These are phyloP conservation scores for Leptodontidium sp. DNA, from an alignment of 2,329 filamentous ascomycete species.

Conservation along the genomic window DNA sequence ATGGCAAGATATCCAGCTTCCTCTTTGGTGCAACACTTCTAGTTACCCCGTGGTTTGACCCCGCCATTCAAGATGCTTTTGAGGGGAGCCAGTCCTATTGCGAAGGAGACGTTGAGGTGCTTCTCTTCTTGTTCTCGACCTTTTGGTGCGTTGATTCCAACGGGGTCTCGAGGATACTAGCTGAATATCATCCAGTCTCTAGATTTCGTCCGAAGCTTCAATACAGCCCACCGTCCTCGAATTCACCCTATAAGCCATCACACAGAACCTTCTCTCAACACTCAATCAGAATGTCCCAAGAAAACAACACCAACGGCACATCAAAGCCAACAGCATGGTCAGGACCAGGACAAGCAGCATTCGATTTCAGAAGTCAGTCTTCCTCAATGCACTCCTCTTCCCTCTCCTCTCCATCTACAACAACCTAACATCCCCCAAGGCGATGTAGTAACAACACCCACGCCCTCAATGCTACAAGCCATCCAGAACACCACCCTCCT, in stretches of 20 bases:
- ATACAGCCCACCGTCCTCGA: neutral
- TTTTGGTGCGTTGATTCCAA: neutral
- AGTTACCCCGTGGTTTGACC: neutral
- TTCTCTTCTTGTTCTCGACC: neutral
- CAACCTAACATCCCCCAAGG: conserved; percentile 53
- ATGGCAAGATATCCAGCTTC: neutral
- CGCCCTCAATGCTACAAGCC: conserved; percentile 80
- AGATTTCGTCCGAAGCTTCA: neutral
- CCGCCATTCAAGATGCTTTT: conserved; percentile 18
- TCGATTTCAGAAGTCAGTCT: conserved; percentile 46
- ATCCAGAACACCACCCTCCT: conserved; percentile 77
- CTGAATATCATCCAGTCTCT: conserved; percentile 2
- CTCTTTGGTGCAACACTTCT: neutral
- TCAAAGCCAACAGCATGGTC: conserved; percentile 43
- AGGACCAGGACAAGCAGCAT: conserved; percentile 45
- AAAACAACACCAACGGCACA: neutral
- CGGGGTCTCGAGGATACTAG: neutral
- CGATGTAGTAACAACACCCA: conserved; percentile 80
- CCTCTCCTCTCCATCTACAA: neutral
- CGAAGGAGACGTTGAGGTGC: neutral
- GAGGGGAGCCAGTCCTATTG: neutral
- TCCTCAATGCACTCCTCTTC: neutral
- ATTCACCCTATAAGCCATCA: neutral
- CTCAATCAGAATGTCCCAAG: neutral
- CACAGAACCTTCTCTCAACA: conserved; percentile 5